These are phyloP conservation scores for Pseudomicrostroma phylloplanum DNA, from an alignment of 1,284 basidiomycete species.

Conservation along the genomic window DNA sequence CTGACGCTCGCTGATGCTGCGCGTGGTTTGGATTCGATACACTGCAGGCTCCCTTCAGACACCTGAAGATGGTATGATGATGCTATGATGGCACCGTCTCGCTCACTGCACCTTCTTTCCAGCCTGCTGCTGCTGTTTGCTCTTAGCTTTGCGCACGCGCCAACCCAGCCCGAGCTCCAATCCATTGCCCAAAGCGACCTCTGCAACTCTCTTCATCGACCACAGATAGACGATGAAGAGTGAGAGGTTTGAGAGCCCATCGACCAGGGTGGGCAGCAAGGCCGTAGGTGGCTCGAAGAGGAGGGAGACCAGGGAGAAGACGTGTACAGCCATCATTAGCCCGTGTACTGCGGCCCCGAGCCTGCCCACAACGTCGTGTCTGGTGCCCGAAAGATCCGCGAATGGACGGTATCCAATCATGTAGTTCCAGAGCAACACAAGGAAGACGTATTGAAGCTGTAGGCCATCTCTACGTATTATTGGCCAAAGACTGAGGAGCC, in stretches of 20 bases:
- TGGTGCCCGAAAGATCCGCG: constrained; percentile 13
- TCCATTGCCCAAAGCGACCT: constrained; percentile 3
- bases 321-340: background rate
- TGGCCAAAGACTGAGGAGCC: constrained; percentile 71
- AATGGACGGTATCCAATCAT: constrained; percentile 62
- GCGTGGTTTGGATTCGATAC: too few species aligned
- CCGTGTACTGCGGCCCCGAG: too few species aligned
- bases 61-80: too few species aligned
- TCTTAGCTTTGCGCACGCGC: too few species aligned
- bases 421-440: constrained; percentile 71
- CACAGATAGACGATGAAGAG: background rate
- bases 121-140: too few species aligned
- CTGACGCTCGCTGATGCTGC: too few species aligned
- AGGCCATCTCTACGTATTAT: constrained; percentile 73
- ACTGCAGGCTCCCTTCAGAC: too few species aligned
- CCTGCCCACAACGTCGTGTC: background rate
- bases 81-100: too few species aligned
- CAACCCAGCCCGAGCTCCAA: background rate
- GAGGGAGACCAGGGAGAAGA: background rate
- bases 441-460: constrained; percentile 65
- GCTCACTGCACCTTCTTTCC: too few species aligned
- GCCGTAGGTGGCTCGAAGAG: background rate
- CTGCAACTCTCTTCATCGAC: constrained; percentile 1
- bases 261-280: background rate
- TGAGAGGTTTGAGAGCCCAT: background rate